A percentile compares a stretch with the other conserved stretches of the same genome.
Evolutionary conservation across 192 early-diverging fungal species (phyloP).

Genomic region (Podila epigama): DNA sequence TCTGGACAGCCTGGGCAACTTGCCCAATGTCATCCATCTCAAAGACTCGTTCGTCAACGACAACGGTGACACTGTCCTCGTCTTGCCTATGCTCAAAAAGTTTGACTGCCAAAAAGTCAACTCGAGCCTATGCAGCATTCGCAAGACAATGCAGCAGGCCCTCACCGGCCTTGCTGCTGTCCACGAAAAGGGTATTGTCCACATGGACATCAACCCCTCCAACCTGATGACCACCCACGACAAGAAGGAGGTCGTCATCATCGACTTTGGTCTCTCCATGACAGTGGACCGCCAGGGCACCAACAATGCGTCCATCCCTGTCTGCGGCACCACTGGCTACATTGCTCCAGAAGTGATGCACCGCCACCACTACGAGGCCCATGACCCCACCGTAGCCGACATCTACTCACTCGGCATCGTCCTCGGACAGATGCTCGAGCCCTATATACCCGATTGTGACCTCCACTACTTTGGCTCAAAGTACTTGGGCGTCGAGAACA

Average conservation of each 20-base stretch:
- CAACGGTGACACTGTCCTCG: conserved; percentile 63
- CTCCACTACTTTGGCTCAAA: conserved; percentile 76
- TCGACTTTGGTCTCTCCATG: conserved; percentile 78
- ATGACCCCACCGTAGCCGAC: conserved; percentile 62
- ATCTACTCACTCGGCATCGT: conserved; percentile 76
- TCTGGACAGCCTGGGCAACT: conserved; percentile 52
- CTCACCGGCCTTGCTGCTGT: conserved; percentile 65
- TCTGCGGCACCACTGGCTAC: conserved; percentile 77
- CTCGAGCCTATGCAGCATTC: conserved; percentile 59
- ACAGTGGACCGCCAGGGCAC: conserved; percentile 30
- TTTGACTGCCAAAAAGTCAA: conserved; percentile 54
- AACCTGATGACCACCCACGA: conserved; percentile 62
- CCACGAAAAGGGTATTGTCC: conserved; percentile 69
- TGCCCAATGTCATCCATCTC: conserved; percentile 62
- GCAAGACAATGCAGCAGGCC: conserved; percentile 56
- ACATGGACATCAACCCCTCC: conserved; percentile 72
- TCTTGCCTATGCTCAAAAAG: conserved; percentile 66
- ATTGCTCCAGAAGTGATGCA: conserved; percentile 71
- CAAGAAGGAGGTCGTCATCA: conserved; percentile 67
- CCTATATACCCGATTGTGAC: conserved; percentile 68
- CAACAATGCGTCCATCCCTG: conserved; percentile 22
- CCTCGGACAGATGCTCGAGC: conserved; percentile 81
- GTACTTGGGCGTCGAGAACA: conserved; percentile 53
- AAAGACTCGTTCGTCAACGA: conserved; percentile 71
- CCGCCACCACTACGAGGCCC: conserved; percentile 15